Evolutionary conservation across 495 filamentous ascomycete species (phyloP), one percentile per base, ranked within the genome.

Genomic region (Cairneyella variabilis): DNA sequence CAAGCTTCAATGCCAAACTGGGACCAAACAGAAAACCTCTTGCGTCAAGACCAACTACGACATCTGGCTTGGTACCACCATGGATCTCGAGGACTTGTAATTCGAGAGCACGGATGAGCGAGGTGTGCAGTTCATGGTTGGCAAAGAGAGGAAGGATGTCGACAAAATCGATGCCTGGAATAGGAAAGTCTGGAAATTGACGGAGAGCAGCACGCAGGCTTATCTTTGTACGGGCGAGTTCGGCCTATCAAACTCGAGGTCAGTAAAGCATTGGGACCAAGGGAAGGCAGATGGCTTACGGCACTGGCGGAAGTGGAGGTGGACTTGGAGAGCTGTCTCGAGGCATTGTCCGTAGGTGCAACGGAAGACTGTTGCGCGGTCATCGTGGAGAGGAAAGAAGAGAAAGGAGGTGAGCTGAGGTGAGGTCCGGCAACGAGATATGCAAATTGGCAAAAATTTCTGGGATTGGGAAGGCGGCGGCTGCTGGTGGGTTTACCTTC

Each of bases 121-220:
- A 75, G 50, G 76, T 75, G 71, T 97, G 93, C 45, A 90, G 72
- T 22, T 68, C 63, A n/a, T 83, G 81, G 59, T 89, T 76, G 68
- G 86, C 84, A 76, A 99, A 99, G 60, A 99, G 85, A 27, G 93
- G 95, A 54, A 99, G 83, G 73, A 99, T 97, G 71, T 99, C 95
- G 78, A 97, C 90, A 72, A 99, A 99, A 51, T 95, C 79, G 66
- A 99, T 91, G 67, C 95, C 95, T 5, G 88, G 86, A 44, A 86
- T 84, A 28, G 95, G 95, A 74, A 99, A 97, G 77, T 99, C 90
- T 53, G 87, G 86, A 74, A 87, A 96, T 17, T 64, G 54, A 66
- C 71, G 71, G 23, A 80, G 70, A 41, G 74, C 67, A 46, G 69
- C 66, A 55, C 70, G 64, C 39, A 82, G 71, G 59, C 67, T 87